phyloP scores from a whole-genome alignment of 108 stramenopile species.

The Skeletonema costatum region DNA sequence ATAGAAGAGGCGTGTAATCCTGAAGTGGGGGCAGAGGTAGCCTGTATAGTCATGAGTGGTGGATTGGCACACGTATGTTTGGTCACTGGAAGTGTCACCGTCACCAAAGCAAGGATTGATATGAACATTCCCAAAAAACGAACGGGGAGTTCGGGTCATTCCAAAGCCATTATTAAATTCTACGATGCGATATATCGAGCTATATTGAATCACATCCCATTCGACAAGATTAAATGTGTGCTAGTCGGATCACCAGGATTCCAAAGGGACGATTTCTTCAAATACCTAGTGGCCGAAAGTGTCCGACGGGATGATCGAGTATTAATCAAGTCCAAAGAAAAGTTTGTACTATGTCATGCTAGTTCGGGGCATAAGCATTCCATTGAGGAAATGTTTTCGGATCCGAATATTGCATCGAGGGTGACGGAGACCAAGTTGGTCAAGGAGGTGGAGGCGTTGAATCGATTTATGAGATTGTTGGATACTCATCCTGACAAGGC shows the following conservation, averaged over 20 bases:
- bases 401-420: slow-evolving; percentile 77
- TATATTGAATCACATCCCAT: slow-evolving; percentile 85
- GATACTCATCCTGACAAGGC: slow-evolving; percentile 90
- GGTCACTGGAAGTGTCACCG: slow-evolving; percentile 89
- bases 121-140: slow-evolving; percentile 93
- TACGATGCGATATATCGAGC: slow-evolving; percentile 95
- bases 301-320: slow-evolving; percentile 80
- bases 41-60: slow-evolving; percentile 90
- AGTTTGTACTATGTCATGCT: slow-evolving; percentile 93
- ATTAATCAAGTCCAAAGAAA: slow-evolving; percentile 89
- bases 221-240: slow-evolving; percentile 86
- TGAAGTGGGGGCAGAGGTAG: slow-evolving; percentile 90
- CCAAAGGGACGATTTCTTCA: slow-evolving; percentile 95
- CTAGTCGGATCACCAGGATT: slow-evolving; percentile 92
- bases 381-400: slow-evolving; percentile 91
- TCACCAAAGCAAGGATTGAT: slow-evolving; percentile 92
- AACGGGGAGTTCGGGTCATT: slow-evolving; percentile 80
- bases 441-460: slow-evolving; percentile 88
- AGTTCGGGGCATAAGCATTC: slow-evolving; percentile 95
- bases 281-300: slow-evolving; percentile 75
- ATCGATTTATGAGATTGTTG: slow-evolving; percentile 92
- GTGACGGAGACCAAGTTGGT: slow-evolving; percentile 92
- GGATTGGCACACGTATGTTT: slow-evolving; percentile 96
- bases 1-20: slow-evolving; percentile 92
- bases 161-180: slow-evolving; percentile 88